These are phyloP conservation scores for Ricinus communis DNA, from an alignment of 345 rosid species.

Conservation along the genomic window DNA sequence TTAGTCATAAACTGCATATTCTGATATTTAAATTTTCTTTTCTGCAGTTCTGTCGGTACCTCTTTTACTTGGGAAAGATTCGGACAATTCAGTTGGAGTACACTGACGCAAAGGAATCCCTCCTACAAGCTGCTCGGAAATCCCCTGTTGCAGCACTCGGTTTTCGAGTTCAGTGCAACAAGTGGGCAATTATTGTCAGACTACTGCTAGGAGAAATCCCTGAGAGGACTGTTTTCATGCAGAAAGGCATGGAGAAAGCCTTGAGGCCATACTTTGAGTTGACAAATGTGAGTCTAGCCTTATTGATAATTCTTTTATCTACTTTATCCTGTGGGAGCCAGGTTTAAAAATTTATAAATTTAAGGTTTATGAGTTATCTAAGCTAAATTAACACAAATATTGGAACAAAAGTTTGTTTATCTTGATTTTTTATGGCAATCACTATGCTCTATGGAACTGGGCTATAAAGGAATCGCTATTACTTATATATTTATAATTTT, in stretches of 20 bases:
- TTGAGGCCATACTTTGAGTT: conserved; percentile 83
- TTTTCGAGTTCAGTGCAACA: conserved; percentile 75
- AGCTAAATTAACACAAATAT: neutral
- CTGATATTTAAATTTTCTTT: conserved; percentile 3
- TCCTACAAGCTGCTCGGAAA: conserved; percentile 88
- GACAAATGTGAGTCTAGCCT: conserved; percentile 63
- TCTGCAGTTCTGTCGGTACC: conserved; percentile 80
- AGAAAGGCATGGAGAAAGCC: conserved; percentile 84
- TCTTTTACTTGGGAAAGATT: conserved; percentile 84
- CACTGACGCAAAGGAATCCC: conserved; percentile 86
- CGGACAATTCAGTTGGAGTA: conserved; percentile 86
- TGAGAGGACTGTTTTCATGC: conserved; percentile 78
- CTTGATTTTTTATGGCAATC: neutral
- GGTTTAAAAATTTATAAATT: neutral
- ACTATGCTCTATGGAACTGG: neutral
- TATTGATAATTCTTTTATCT: neutral
- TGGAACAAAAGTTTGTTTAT: neutral
- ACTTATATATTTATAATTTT: neutral
- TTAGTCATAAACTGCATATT: neutral
- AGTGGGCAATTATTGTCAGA: conserved; percentile 81
- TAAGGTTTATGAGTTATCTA: neutral
- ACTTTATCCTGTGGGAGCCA: neutral
- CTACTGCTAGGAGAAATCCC: conserved; percentile 84
- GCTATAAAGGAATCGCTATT: neutral
- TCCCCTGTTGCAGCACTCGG: conserved; percentile 76